Evolutionary conservation across 805 yeast species (phyloP), one percentile per base, ranked within the genome.

Genomic region (Candida awuae): DNA sequence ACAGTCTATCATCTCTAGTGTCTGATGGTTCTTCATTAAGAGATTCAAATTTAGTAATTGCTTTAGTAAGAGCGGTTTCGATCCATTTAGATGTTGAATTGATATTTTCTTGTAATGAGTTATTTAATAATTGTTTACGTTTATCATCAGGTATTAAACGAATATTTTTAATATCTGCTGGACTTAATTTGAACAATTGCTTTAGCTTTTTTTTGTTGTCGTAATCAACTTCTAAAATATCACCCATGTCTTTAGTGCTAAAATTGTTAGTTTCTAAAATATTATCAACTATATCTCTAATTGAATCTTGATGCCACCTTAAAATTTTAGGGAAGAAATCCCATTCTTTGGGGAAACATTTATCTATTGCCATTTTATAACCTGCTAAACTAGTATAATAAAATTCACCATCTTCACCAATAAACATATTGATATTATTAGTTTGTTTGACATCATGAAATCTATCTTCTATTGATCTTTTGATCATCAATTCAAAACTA

Each of bases 71-170:
- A 6, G 58, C 68, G 45, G 78, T 84, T 4, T 58, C 57, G 58
- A 85, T 75, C 97, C 97, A 92, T 61, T 86, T 94, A 13, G 71
- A 72, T 69, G 90, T 80, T 58, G 86, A 86, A 17, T 61, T 61
- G 3, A 32, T 73, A 38, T 86, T 76, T 47, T 87, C 71, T 43
- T 71, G 68, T 58, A 85, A 63, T 56, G 86, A 88, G 53, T 90
- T 97, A 39, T 76, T 80, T 50, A 88, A 68, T 9, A 92, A 70
- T 26, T 68, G 68, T 39, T 79, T 79, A 58, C 84, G 86, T 46
- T 80, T 75, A 22, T 77, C 80, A 29, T 79, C 87, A 6, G 49
- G 38, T 14, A 59, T 35, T 8, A 56, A 32, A 6, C 87, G 77
- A 56, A 82, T 65, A 51, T 80, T 61, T 46, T 71, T 63, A 44